Conservation (phyloP, 2,329 filamentous ascomycete species). For the Diaporthe citri region DNA sequence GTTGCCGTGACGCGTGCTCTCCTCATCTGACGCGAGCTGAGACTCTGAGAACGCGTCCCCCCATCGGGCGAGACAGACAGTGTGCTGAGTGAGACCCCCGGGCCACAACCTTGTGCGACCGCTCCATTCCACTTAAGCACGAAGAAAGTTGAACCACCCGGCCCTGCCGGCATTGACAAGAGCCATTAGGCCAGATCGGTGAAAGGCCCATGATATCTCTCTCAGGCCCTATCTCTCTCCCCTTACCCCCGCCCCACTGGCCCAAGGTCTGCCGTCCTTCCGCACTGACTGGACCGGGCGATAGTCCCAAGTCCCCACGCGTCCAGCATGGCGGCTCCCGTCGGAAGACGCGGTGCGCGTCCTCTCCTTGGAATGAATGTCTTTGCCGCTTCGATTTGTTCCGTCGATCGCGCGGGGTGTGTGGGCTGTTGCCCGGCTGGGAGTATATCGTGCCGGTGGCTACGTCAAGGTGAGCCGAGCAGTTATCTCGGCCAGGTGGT, state of each 20-base stretch:
- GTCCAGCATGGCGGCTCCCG: background rate
- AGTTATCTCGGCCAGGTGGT: background rate
- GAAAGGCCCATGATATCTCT: background rate
- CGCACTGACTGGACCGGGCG: constrained; percentile 11
- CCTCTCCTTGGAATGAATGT: constrained; percentile 30
- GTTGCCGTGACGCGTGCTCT: constrained; percentile 15
- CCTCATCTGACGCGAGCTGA: constrained; percentile 28
- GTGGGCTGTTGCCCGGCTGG: constrained; percentile 9
- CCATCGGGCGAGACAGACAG: constrained; percentile 1
- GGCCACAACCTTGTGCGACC: constrained; percentile 23
- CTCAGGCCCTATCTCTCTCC: background rate
- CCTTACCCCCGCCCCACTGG: background rate
- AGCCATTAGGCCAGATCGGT: constrained; percentile 11
- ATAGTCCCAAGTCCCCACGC: constrained; percentile 17
- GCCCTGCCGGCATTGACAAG: constrained; percentile 23
- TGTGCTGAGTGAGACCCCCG: constrained; percentile 24
- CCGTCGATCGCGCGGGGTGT: background rate
- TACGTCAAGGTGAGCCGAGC: constrained; percentile 8
- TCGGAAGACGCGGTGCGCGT: constrained; percentile 10
- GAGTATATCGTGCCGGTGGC: background rate
- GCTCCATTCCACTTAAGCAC: constrained; percentile 30
- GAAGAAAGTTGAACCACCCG: constrained; percentile 6
- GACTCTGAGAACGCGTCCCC: constrained; percentile 9
- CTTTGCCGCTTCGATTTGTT: constrained; percentile 2
- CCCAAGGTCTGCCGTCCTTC: background rate